Conservation (phyloP, 2,329 filamentous ascomycete species). For the Didymella exigua region DNA sequence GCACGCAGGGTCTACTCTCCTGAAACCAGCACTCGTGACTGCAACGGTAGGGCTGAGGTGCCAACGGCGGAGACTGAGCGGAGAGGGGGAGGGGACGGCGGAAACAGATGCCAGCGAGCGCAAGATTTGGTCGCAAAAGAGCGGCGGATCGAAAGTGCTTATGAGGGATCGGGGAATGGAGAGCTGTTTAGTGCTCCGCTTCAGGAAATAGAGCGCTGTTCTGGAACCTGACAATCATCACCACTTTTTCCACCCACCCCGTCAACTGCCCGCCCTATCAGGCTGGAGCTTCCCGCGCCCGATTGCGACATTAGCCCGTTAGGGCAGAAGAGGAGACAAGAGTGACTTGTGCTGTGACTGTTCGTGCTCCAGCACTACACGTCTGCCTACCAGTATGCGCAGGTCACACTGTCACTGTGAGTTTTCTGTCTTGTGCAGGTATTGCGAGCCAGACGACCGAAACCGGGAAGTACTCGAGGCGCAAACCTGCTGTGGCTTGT, state of each 20-base stretch:
- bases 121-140: neutral
- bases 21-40: constrained; percentile 9
- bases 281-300: neutral
- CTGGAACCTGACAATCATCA: constrained; percentile 13
- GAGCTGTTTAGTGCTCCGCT: constrained; percentile 2
- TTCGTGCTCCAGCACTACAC: neutral
- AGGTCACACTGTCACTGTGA: constrained; percentile 1
- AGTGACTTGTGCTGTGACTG: constrained; percentile 5
- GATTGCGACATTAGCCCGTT: constrained; percentile 16
- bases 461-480: neutral
- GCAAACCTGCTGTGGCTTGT: constrained; percentile 15
- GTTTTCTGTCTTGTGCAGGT: neutral
- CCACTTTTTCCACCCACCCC: neutral
- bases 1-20: constrained; percentile 12
- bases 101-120: constrained; percentile 1
- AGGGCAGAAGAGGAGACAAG: constrained; percentile 2
- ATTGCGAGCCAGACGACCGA: constrained; percentile 6
- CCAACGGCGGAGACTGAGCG: constrained; percentile 12
- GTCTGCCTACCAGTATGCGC: neutral
- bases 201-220: constrained; percentile 1
- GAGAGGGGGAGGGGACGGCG: constrained; percentile 11
- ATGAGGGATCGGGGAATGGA: constrained; percentile 14
- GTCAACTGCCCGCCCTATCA: constrained; percentile 14
- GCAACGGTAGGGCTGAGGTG: constrained; percentile 12
- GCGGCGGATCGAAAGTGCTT: constrained; percentile 16